Evolutionary conservation across 306 rosid species (phyloP), one percentile per base, ranked within the genome.

Genomic region (Castanea mollissima): DNA sequence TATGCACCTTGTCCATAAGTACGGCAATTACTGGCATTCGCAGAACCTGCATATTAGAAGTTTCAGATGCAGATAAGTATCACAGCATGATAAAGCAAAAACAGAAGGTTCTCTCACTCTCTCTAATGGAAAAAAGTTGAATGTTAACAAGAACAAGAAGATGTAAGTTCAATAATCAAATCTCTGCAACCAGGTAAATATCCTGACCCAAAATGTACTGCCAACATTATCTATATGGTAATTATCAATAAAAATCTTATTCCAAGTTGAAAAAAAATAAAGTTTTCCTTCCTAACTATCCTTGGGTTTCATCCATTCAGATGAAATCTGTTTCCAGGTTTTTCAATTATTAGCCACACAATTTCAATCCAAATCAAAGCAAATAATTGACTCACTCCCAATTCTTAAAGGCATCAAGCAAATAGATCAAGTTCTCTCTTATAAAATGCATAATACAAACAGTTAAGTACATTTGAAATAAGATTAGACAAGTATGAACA

Each of bases 21-120:
- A 95, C 86, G 5, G 96, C 83, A 83, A 60, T 72, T 72, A 90
- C 92, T 27, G 99, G 94, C 98, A 92, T 95, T 70, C 97, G 81
- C 65, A 95, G 89, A 77, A 93, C 99, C 98, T 95, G 92, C 74
- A 76, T 67, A 67, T 84, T 20, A 83, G 69, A 80, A 55, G 55
- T 75, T 70, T 77, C 73, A 65, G 79, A 51, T 31, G 70, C 51
- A 76, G 62, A 74, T 88, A 81, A 80, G 83, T 79, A 80, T 25
- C 55, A 35, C 19, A 15, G 56, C 38, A 59, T 71, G 74, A 56
- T 74, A 82, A 81, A 63, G 72, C 35, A 63, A 75, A 46, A 52
- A 65, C 19, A 71, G 49, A 49, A 56, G 13, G 46, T 15, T 19
- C 10, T 38, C 68, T 69, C n/a, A 4, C 41, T 29, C 56, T 69